These are phyloP conservation scores for Caulochytrium protostelioides DNA, from an alignment of 371 early-diverging fungal species.

Conservation along the genomic window DNA sequence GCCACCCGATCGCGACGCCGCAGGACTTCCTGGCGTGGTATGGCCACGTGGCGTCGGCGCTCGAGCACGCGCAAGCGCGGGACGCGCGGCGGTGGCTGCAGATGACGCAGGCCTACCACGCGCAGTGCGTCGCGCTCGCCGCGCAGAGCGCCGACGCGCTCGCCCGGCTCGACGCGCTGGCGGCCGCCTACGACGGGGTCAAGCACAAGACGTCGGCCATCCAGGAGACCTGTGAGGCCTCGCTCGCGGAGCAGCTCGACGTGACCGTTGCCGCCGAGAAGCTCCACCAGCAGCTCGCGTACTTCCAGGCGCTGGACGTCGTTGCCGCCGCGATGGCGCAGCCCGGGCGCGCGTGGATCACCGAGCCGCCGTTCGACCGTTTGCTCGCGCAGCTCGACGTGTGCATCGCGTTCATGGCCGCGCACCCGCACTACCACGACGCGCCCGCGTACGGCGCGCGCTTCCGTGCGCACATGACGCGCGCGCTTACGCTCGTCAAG, in stretches of 20 bases:
- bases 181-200: slow-evolving; percentile 45
- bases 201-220: slow-evolving; percentile 46
- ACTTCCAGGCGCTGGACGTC: slow-evolving; percentile 59
- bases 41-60: slow-evolving; percentile 12
- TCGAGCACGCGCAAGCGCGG: slow-evolving; percentile 7
- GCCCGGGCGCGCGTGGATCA: slow-evolving; percentile 60
- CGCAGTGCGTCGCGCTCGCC: slow-evolving; percentile 35
- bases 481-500: slow-evolving; percentile 68
- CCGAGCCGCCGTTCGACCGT: slow-evolving; percentile 50
- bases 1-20: slow-evolving; percentile 48
- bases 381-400: slow-evolving; percentile 50
- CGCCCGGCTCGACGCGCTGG: slow-evolving; percentile 31
- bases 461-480: slow-evolving; percentile 71
- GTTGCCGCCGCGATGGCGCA: slow-evolving; percentile 51
- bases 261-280: slow-evolving; percentile 41
- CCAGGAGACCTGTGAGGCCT: slow-evolving; percentile 49
- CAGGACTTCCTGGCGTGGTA: slow-evolving; percentile 83
- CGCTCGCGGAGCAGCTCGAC: slow-evolving; percentile 43
- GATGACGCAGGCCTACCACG: slow-evolving; percentile 30
- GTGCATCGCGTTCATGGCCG: slow-evolving; percentile 51
- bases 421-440: slow-evolving; percentile 50
- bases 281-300: slow-evolving; percentile 35
- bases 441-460: slow-evolving; percentile 72
- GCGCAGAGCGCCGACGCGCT: slow-evolving; percentile 27
- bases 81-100: slow-evolving; percentile 7